Percentiles rank a stretch among this genome's conserved stretches.
Evolutionary conservation across 345 rosid genomes (phyloP).

Genomic region (Heritiera fomes): DNA sequence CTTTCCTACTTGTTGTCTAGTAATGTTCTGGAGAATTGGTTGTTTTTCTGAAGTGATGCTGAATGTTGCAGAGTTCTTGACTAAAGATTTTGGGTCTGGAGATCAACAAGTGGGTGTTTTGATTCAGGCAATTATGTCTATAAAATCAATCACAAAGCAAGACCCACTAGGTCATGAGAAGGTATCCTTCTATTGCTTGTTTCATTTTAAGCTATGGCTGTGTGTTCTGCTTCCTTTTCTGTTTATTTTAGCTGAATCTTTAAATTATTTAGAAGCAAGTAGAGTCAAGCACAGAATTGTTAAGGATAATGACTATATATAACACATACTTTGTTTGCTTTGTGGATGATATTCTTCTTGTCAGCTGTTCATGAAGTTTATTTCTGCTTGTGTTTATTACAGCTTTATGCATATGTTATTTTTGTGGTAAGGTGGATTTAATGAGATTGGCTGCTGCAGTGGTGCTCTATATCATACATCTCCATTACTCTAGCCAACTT

Average conservation of each 20-base stretch:
- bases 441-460: neutral
- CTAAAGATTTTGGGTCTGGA: constrained; percentile 40
- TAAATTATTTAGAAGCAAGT: constrained; percentile 15
- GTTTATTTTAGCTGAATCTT: constrained; percentile 17
- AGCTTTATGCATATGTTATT: neutral
- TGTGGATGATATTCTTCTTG: neutral
- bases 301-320: neutral
- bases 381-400: neutral
- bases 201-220: constrained; percentile 21
- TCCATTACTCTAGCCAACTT: constrained; percentile 1
- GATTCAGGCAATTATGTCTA: constrained; percentile 73
- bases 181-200: constrained; percentile 43
- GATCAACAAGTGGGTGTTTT: constrained; percentile 72
- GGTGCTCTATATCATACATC: neutral
- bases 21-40: constrained; percentile 6
- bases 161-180: constrained; percentile 80
- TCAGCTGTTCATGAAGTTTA: constrained; percentile 8
- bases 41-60: constrained; percentile 24
- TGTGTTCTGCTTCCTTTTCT: constrained; percentile 10
- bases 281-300: neutral
- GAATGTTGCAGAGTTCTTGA: constrained; percentile 57
- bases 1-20: constrained; percentile 10
- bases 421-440: constrained; percentile 2
- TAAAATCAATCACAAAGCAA: constrained; percentile 71
- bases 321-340: neutral